These are phyloP conservation scores for Auricularia sp. DNA, from an alignment of 768 basidiomycete genomes.

Conservation along the genomic window DNA sequence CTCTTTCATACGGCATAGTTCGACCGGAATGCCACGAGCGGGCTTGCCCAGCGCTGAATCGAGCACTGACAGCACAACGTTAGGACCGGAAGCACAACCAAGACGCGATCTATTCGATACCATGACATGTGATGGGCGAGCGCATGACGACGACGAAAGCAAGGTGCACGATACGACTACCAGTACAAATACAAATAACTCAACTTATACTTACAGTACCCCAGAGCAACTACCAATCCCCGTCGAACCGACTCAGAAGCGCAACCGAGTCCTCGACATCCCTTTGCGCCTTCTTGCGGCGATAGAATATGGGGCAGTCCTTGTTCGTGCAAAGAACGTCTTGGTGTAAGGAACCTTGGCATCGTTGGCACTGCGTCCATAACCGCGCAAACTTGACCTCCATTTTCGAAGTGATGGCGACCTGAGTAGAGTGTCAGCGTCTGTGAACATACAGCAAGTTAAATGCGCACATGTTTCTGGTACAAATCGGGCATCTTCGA, in stretches of 20 bases:
- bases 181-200: background rate
- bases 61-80: conserved; percentile 46
- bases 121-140: conserved; percentile 89
- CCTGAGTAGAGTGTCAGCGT: conserved; percentile 15
- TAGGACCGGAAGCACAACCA: background rate
- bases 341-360: conserved; percentile 96
- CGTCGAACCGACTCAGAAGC: conserved; percentile 77
- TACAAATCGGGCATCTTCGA: conserved; percentile 82
- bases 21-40: conserved; percentile 56
- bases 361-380: conserved; percentile 98
- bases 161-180: background rate
- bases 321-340: conserved; percentile 95
- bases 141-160: conserved; percentile 19
- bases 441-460: background rate
- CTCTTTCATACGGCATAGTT: conserved; percentile 35
- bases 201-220: background rate
- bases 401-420: conserved; percentile 54
- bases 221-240: conserved; percentile 49
- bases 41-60: conserved; percentile 80
- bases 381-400: conserved; percentile 89
- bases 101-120: conserved; percentile 29
- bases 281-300: conserved; percentile 97
- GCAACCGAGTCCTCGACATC: conserved; percentile 82
- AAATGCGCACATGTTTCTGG: conserved; percentile 67
- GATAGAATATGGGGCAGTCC: conserved; percentile 98